Base-by-base conservation (phyloP, 2,329 filamentous ascomycete genomes). In the Neophaeococcomyces mojaviensis region DNA sequence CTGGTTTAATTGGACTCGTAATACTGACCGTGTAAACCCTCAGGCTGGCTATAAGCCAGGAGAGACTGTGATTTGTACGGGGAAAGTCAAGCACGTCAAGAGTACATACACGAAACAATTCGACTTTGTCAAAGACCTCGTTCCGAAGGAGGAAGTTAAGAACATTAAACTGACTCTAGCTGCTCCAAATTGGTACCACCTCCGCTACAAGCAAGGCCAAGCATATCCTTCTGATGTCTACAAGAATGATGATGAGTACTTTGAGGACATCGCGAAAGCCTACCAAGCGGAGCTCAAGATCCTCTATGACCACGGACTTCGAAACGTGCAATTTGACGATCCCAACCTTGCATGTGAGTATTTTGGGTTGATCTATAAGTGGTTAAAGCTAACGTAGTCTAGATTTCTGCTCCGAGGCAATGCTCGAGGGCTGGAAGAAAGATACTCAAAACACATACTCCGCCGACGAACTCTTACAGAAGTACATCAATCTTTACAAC, bases 401-500 rank as follows among this genome's bases (percentile, higher is more conserved):
- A 81, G 77, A 84, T 60, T 84, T 84, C 61, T 84, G 81, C 64
- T 81, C 76, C 16, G 68, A 79, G 48, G 74, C 78, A 59, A 83
- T 84, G 73, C 72, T 81, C 32, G 66, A 78, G 33, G 81, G 79
- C 3, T 84, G 78, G 77, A 73, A 72, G 28, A 74, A 74, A 15
- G 82, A 85, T 61, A 66, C 71, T 43, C 73, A 77, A 57, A 84
- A 86, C 60, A 74, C 73, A 40, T 77, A 79, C 59, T 76, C 77
- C 0, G 74, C 82, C 2, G 80, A 84, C 37, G 77, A 81, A 55
- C 77, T 85, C 24, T 73, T 86, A 6, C 81, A 84, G 53, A 74
- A 78, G 5, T 87, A 86, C 64, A 82, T 87, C 59, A 67, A 71
- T 39, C 75, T 85, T 50, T 86, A 87, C 70, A 86, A 86, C 61